Evolutionary conservation across 768 basidiomycete species (phyloP).

Genomic region (Tricholoma sp.): DNA sequence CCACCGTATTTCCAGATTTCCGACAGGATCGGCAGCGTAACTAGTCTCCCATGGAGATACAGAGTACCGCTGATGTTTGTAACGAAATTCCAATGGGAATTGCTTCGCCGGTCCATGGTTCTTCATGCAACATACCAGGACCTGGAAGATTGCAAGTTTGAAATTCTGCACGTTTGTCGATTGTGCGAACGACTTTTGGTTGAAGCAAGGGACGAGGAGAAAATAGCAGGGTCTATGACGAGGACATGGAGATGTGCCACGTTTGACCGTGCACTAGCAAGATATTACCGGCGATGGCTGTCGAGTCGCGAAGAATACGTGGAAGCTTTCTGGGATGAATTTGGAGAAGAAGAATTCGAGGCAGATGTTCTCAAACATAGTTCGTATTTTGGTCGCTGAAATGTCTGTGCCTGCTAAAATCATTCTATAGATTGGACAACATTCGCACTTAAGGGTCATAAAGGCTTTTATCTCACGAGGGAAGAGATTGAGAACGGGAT

Average conservation of each 20-base stretch:
- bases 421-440: conserved; percentile 29
- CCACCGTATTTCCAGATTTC: conserved; percentile 13
- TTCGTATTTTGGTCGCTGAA: conserved; percentile 13
- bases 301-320: conserved; percentile 32
- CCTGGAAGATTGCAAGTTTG: conserved; percentile 36
- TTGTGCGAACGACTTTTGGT: conserved; percentile 29
- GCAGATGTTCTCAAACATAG: conserved; percentile 25
- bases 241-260: conserved; percentile 22
- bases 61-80: conserved; percentile 41
- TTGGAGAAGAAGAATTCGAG: conserved; percentile 13
- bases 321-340: conserved; percentile 34
- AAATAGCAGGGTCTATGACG: conserved; percentile 19
- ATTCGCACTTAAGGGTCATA: conserved; percentile 34
- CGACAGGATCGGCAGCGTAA: conserved; percentile 11
- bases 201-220: conserved; percentile 26
- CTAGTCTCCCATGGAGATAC: conserved; percentile 32
- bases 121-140: conserved; percentile 27
- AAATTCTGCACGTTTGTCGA: conserved; percentile 38
- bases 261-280: conserved; percentile 37
- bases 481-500: conserved; percentile 31
- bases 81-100: conserved; percentile 40
- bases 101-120: conserved; percentile 32
- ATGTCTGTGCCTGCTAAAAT: neutral
- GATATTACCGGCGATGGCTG: conserved; percentile 40
- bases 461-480: conserved; percentile 34